Base-by-base conservation (phyloP, 169 alveolate genomes). In the Plasmodium fragile region DNA sequence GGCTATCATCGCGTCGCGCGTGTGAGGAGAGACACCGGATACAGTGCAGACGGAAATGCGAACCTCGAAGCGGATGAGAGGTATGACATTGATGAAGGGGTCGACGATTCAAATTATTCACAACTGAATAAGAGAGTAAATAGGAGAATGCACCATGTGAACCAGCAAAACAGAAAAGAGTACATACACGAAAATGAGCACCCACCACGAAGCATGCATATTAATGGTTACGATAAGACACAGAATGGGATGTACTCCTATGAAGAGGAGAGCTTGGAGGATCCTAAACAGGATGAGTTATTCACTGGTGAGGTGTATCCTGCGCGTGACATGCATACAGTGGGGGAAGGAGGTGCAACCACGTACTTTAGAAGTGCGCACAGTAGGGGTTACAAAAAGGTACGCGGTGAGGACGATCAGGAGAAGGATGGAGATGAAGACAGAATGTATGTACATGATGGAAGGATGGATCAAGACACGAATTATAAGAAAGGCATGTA, bases 1-100 rank as follows among this genome's bases (percentile, higher is more conserved):
- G 83, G 78, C 0, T 39, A 72, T 43, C 80, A 85, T 8, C 7
- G 49, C 11, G 45, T 16, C n/a, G 79, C 45, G 1, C 32, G 34
- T 22, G 28, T 85, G 43, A 85, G 79, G 79, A 49, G 84, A 52
- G 36, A 85, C 53, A 41, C 70, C 10, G 30, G 53, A 4, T 53
- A 30, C 7, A 34, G 39, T 85, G 25, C 78, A 72, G 79, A 75
- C 6, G 70, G 22, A 18, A 55, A 75, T 73, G 39, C 41, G 52
- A 18, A 85, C 65, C 18, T 16, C 7, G 59, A 7, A 11, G 59
- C 52, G 25, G 53, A 49, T 45, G 79, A 39, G 4, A 16, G 36
- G 41, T 81, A 81, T 53, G 36, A 4, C n/a, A 30, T 11, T 16
- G 49, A 18, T 1, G 78, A 80, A 25, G 78, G 59, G 39, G 59